Conservation (phyloP, 2,329 filamentous ascomycete genomes). For the Domatiomyces catenatus region DNA sequence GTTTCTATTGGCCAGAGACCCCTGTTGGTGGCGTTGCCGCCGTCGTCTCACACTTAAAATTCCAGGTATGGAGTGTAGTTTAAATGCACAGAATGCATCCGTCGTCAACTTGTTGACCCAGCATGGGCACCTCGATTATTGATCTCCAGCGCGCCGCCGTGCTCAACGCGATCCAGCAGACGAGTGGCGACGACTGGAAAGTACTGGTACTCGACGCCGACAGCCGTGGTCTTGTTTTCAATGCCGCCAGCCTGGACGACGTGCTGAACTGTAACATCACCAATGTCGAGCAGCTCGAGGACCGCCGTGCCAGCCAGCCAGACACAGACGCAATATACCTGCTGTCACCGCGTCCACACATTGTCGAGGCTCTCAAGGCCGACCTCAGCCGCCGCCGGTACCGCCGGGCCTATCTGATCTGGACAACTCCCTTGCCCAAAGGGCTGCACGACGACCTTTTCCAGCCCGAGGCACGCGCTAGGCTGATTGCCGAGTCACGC, state of each 20-base stretch:
- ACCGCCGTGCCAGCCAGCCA: slow-evolving; percentile 63
- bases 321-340: slow-evolving; percentile 94
- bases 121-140: slow-evolving; percentile 72
- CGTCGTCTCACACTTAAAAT: too few relatives aligned
- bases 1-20: too few relatives aligned
- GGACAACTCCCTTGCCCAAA: slow-evolving; percentile 59
- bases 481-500: slow-evolving; percentile 60
- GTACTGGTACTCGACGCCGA: slow-evolving; percentile 76
- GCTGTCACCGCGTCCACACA: slow-evolving; percentile 68
- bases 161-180: slow-evolving; percentile 15
- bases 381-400: slow-evolving; percentile 81
- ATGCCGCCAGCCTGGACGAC: slow-evolving; percentile 85
- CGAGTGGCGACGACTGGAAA: slow-evolving; percentile 56
- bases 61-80: too few relatives aligned
- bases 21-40: too few relatives aligned
- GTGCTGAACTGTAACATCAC: slow-evolving; percentile 94
- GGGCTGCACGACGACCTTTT: slow-evolving; percentile 59
- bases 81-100: too few relatives aligned
- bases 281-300: slow-evolving; percentile 89
- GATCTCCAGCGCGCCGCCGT: slow-evolving; percentile 52
- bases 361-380: slow-evolving; percentile 84
- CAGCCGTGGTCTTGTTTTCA: slow-evolving; percentile 75
- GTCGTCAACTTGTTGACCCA: slow-evolving; percentile 22
- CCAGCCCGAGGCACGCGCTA: slow-evolving; percentile 51
- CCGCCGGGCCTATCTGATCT: slow-evolving; percentile 62